Evolutionary conservation across 495 filamentous ascomycete species (phyloP).

Genomic region (Penicillium mononematosum): DNA sequence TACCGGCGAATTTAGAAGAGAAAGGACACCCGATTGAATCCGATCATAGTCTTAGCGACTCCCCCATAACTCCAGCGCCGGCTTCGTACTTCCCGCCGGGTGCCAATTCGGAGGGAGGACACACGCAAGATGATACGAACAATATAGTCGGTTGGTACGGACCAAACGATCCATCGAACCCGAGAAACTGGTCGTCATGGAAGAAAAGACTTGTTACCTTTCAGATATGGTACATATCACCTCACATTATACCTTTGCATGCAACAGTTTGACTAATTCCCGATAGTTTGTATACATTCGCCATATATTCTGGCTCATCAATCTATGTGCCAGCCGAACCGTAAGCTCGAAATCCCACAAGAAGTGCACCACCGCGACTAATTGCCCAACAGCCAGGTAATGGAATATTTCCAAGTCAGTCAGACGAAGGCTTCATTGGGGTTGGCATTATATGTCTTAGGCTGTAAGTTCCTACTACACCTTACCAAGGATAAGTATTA

Average conservation of each 20-base stretch:
- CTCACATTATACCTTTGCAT: not conserved
- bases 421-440: conserved; percentile 25
- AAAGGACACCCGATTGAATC: not conserved
- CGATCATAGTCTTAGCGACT: not conserved
- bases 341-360: not conserved
- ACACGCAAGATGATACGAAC: no score
- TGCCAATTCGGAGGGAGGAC: no score
- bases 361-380: not conserved
- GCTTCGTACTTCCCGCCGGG: no score
- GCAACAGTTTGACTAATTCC: not conserved
- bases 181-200: not conserved
- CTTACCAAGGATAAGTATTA: not conserved
- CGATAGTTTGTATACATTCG: not conserved
- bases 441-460: conserved; percentile 48
- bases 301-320: not conserved
- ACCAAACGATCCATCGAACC: not conserved
- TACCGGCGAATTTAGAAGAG: not conserved
- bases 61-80: not conserved
- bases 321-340: not conserved
- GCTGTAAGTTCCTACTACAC: conserved; percentile 28
- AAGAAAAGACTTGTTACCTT: not conserved
- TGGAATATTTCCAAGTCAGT: not conserved
- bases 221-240: not conserved
- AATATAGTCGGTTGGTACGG: not conserved
- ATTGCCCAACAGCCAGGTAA: not conserved